Conservation (phyloP, 2,329 filamentous ascomycete species). For the Sporothrix globosa region DNA sequence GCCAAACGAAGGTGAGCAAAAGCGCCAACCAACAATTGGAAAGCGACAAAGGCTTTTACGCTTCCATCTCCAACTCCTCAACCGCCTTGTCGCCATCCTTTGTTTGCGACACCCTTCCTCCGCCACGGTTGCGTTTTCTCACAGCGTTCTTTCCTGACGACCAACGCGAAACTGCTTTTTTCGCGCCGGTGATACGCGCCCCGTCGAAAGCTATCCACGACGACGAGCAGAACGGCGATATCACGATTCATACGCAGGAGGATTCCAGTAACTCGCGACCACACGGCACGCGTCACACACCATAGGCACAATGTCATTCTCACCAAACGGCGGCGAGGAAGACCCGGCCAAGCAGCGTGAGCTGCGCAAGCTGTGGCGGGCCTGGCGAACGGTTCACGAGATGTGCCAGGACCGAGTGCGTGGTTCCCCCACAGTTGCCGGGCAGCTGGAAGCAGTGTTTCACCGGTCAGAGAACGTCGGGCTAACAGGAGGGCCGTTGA, state of each 20-base stretch:
- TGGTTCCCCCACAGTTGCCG: conserved; percentile 35
- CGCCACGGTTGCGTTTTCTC: neutral
- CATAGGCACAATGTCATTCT: conserved; percentile 30
- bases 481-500: conserved; percentile 12
- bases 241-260: neutral
- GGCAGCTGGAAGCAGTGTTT: conserved; percentile 20
- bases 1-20: conserved; percentile 17
- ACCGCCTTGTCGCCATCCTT: neutral
- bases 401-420: conserved; percentile 90
- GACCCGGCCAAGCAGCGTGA: conserved; percentile 54
- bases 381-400: conserved; percentile 90
- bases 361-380: conserved; percentile 80
- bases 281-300: neutral
- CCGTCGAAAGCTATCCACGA: conserved; percentile 8
- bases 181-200: neutral
- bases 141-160: neutral
- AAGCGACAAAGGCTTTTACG: conserved; percentile 26
- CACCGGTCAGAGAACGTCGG: neutral
- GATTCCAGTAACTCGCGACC: neutral
- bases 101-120: conserved; percentile 1
- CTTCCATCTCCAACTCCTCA: neutral
- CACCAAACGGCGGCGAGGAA: conserved; percentile 32
- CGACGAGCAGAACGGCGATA: conserved; percentile 12
- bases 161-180: neutral
- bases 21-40: conserved; percentile 10